A percentile compares a stretch with the other conserved stretches of the same genome.
Conservation (phyloP, 1,139 yeast species). For the Blastobotrys petasosporus region DNA sequence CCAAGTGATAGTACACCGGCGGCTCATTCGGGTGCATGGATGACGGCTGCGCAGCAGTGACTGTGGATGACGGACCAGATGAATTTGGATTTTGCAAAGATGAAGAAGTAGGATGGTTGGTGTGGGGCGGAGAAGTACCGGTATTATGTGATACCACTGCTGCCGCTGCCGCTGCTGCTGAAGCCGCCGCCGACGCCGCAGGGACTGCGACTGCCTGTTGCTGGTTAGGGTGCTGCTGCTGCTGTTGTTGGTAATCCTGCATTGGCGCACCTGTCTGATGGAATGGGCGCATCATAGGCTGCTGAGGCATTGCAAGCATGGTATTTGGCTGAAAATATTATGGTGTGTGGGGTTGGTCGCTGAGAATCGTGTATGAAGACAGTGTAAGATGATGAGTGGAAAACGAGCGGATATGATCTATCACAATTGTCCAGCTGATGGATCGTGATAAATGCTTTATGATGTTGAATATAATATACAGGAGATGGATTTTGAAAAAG, state of each 20-base stretch:
- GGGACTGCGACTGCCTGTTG: not conserved
- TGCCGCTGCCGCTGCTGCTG: not conserved
- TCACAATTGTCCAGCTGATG: too few relatives aligned
- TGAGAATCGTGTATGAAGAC: too few relatives aligned
- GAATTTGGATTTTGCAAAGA: constrained; percentile 1
- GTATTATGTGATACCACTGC: not conserved
- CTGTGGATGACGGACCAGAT: not conserved
- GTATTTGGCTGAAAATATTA: not conserved
- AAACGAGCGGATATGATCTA: too few relatives aligned
- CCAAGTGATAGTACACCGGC: constrained; percentile 14
- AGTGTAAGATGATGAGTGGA: not conserved
- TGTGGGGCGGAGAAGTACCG: not conserved
- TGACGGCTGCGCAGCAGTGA: not conserved
- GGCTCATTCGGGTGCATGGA: not conserved
- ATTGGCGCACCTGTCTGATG: not conserved
- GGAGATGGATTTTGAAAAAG: not conserved
- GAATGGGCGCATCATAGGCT: constrained; percentile 7
- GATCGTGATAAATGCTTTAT: not conserved
- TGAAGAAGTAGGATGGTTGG: not conserved
- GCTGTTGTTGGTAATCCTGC: constrained; percentile 2
- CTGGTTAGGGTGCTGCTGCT: not conserved
- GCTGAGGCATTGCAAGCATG: constrained; percentile 12
- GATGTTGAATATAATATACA: not conserved
- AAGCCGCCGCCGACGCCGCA: not conserved
- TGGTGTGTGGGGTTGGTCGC: not conserved